A percentile compares a stretch with the other conserved stretches of the same genome.
These are phyloP conservation scores for Exophiala calicioides DNA, from an alignment of 2,329 filamentous ascomycete genomes.

Conservation along the genomic window DNA sequence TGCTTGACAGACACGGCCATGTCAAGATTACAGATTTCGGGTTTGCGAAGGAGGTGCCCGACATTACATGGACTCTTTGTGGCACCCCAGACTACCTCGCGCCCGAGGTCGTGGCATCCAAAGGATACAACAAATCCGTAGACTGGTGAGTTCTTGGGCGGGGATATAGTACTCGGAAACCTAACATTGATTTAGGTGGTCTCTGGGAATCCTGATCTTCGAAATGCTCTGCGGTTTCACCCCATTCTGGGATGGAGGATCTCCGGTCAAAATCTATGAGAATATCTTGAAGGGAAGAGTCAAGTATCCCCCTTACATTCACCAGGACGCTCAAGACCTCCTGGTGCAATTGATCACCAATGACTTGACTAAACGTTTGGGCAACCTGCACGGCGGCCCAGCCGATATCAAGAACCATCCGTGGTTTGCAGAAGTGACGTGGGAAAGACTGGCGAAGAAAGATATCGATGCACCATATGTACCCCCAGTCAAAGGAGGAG, in stretches of 20 bases:
- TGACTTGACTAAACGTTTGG: conserved; percentile 90
- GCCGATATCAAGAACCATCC: conserved; percentile 92
- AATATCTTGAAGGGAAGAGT: conserved; percentile 95
- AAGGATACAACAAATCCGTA: conserved; percentile 99
- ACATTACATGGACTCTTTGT: conserved; percentile 98
- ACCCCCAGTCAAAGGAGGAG: conserved; percentile 88
- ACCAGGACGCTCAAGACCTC: conserved; percentile 89
- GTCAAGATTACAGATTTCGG: conserved; percentile 98
- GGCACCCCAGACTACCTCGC: conserved; percentile 97
- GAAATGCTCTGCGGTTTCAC: conserved; percentile 99
- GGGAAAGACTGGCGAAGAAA: conserved; percentile 90
- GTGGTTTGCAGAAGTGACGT: conserved; percentile 97
- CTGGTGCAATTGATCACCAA: conserved; percentile 90
- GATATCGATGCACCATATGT: conserved; percentile 99
- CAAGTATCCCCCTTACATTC: conserved; percentile 95
- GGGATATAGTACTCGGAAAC: conserved; percentile 2
- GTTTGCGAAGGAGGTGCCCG: conserved; percentile 95
- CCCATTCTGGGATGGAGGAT: conserved; percentile 97
- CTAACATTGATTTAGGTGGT: conserved; percentile 70
- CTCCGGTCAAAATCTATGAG: conserved; percentile 98
- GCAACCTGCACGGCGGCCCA: conserved; percentile 87
- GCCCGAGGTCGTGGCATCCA: conserved; percentile 97
- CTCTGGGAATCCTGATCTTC: conserved; percentile 94
- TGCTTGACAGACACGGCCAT: conserved; percentile 89
- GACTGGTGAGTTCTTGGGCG: conserved; percentile 73